phyloP scores from a whole-genome alignment of 768 basidiomycete species.

The Collybiopsis confluens region DNA sequence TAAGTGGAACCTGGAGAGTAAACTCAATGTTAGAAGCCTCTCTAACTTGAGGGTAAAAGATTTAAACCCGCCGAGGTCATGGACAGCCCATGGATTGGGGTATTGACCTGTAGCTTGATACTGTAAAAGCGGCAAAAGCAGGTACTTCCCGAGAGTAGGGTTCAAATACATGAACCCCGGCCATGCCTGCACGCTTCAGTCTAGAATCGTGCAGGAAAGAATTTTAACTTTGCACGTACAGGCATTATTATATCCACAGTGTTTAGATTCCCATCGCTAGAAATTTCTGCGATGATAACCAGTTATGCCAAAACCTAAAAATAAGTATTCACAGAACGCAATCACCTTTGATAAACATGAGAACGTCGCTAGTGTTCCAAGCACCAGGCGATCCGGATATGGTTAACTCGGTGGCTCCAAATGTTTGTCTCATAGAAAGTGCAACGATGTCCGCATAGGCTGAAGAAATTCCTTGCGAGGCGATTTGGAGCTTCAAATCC shows the following conservation, averaged over 20 bases:
- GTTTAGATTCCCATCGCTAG: conserved; percentile 36
- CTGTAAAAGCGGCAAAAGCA: conserved; percentile 44
- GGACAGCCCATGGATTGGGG: conserved; percentile 21
- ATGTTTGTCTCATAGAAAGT: conserved; percentile 30
- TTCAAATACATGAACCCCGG: conserved; percentile 42
- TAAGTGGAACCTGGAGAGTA: conserved; percentile 26
- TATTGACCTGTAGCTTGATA: conserved; percentile 34
- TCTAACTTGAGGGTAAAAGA: too few relatives aligned
- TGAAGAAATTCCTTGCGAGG: conserved; percentile 23
- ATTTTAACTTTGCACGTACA: too few relatives aligned
- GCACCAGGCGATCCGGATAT: conserved; percentile 24
- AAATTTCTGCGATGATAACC: conserved; percentile 35
- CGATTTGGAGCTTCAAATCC: conserved; percentile 24
- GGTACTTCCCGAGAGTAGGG: conserved; percentile 31
- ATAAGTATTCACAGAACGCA: too few relatives aligned
- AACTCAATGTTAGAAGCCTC: conserved; percentile 26
- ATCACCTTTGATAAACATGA: conserved; percentile 45
- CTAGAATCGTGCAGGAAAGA: too few relatives aligned
- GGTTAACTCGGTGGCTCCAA: conserved; percentile 38
- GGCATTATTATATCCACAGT: conserved; percentile 45
- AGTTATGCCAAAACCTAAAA: too few relatives aligned
- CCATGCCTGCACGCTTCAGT: conserved; percentile 27
- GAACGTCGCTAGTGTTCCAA: conserved; percentile 37
- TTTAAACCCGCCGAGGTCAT: conserved; percentile 30
- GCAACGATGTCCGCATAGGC: conserved; percentile 29